These are phyloP conservation scores for Cyclotella sp. DNA, from an alignment of 108 stramenopile genomes.

Conservation along the genomic window DNA sequence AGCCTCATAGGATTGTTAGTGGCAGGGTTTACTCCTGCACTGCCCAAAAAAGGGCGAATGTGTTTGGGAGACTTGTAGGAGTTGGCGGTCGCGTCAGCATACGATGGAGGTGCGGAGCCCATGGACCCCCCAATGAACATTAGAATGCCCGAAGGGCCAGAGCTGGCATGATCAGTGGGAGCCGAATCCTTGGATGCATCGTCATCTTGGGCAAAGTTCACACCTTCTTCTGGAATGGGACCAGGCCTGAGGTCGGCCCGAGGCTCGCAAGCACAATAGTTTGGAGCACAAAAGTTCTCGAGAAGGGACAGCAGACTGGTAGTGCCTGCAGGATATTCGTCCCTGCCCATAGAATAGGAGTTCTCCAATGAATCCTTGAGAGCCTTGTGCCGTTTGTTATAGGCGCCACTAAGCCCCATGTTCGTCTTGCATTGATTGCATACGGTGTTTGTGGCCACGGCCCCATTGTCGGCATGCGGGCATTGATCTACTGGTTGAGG, in stretches of 20 bases:
- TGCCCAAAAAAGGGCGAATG: background rate
- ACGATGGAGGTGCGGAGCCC: background rate
- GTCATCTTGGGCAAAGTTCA: background rate
- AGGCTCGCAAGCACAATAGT: background rate
- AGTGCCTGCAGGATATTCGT: background rate
- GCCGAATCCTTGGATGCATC: background rate
- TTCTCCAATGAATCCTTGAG: background rate
- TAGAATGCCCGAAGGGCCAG: background rate
- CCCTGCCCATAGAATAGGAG: background rate
- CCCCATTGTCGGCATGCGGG: background rate
- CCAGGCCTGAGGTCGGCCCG: background rate
- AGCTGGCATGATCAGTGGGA: too few relatives aligned
- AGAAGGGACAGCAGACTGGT: conserved; percentile 1
- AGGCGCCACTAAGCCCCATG: background rate
- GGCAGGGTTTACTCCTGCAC: background rate
- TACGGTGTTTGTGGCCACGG: background rate
- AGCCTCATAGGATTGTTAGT: too few relatives aligned
- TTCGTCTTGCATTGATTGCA: background rate
- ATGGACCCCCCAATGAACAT: background rate
- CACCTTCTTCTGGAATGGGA: background rate
- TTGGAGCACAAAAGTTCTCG: background rate
- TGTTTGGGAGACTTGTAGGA: background rate
- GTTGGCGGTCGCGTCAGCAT: background rate
- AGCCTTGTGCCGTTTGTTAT: conserved; percentile 2
- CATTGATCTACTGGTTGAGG: background rate